phyloP scores from a whole-genome alignment of 2,329 filamentous ascomycete species.

The Colletotrichum sp. region DNA sequence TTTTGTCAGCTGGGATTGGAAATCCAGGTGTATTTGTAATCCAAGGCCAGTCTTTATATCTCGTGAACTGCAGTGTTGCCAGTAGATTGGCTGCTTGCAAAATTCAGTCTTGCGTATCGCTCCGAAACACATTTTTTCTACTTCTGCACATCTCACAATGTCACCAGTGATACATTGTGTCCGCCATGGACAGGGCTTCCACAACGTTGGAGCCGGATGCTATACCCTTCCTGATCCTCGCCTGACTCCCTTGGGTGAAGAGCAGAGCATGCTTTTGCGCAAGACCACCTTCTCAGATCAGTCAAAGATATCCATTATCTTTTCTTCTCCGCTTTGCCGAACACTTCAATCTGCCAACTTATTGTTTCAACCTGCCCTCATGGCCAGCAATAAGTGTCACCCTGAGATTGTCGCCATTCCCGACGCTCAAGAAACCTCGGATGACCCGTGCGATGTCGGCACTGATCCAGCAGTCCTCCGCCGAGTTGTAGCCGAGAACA shows the following conservation, averaged over 20 bases:
- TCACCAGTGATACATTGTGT: not conserved
- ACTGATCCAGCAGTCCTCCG: not conserved
- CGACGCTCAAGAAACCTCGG: not conserved
- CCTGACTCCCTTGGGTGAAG: not conserved
- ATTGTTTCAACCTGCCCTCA: not conserved
- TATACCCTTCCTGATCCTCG: not conserved
- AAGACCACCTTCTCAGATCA: not conserved
- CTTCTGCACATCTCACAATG: not conserved
- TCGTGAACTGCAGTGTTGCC: not conserved
- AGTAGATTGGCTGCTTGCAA: rapidly evolving
- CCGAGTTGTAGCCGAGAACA: not conserved
- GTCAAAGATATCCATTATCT: not conserved
- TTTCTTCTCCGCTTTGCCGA: not conserved
- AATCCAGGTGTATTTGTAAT: not conserved
- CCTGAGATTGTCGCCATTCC: not conserved
- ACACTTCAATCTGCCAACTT: not conserved
- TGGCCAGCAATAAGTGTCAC: not conserved
- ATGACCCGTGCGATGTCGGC: not conserved
- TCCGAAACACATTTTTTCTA: not conserved
- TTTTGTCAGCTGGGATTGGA: not conserved
- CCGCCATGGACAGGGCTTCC: not conserved
- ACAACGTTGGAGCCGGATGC: not conserved
- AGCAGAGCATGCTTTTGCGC: not conserved
- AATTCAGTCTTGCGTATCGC: not conserved
- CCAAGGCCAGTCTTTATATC: not conserved